Evolutionary conservation across 176 grass and related monocot genomes (phyloP).

Genomic region (Pontederia paniculata): DNA sequence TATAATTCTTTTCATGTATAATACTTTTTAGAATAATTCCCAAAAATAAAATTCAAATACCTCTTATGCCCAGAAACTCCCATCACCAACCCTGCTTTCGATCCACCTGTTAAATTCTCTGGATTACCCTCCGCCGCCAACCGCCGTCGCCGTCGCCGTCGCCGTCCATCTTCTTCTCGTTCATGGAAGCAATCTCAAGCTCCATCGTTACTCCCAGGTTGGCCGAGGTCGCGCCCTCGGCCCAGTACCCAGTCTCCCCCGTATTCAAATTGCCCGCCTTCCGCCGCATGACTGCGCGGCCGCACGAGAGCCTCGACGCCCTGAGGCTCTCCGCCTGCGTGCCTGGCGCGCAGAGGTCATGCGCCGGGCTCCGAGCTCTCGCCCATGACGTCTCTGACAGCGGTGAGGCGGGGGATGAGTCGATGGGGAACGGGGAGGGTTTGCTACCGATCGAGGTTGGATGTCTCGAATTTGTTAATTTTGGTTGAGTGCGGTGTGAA

Average conservation of each 20-base stretch:
- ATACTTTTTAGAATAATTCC: no score
- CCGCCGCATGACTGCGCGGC: not conserved
- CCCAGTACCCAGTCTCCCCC: not conserved
- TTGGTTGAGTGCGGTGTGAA: not conserved
- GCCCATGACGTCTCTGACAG: not conserved
- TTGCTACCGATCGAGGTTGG: not conserved
- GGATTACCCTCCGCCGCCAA: no score
- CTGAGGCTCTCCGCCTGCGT: not conserved
- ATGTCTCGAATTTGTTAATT: not conserved
- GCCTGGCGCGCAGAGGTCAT: not conserved
- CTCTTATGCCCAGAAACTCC: no score
- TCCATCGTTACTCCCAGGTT: not conserved
- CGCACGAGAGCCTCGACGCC: not conserved
- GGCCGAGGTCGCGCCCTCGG: not conserved
- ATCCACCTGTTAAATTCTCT: no score
- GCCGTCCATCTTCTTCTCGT: not conserved
- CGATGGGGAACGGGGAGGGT: not conserved
- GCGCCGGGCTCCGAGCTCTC: not conserved
- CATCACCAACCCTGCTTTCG: no score
- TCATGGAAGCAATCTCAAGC: constrained; percentile 2
- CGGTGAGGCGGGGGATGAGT: not conserved
- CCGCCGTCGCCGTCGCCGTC: no score
- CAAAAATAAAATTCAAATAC: no score
- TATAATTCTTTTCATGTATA: no score
- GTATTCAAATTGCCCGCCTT: not conserved